These are phyloP conservation scores for Rhynchospora tenuis DNA, from an alignment of 176 grass and related monocot species.

Conservation along the genomic window DNA sequence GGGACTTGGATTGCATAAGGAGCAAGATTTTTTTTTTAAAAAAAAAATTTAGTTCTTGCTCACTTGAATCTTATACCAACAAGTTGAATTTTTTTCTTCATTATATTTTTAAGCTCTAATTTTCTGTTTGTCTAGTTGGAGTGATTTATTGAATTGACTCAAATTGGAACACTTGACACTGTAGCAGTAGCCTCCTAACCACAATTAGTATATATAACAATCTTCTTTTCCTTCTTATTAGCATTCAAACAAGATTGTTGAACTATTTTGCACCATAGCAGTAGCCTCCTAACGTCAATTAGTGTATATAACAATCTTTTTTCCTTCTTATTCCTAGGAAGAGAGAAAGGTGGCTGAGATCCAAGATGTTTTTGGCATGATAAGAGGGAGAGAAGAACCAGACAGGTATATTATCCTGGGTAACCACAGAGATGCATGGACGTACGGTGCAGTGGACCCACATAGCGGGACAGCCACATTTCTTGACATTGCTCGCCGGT, in stretches of 20 bases:
- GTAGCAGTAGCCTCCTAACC: neutral
- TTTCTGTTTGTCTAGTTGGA: neutral
- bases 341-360: slow-evolving; percentile 52
- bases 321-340: slow-evolving; percentile 54
- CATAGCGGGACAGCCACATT: slow-evolving; percentile 85
- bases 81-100: neutral
- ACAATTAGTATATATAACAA: neutral
- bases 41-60: neutral
- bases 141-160: neutral
- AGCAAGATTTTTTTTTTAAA: neutral
- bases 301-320: neutral
- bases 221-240: slow-evolving; percentile 9
- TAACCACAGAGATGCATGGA: slow-evolving; percentile 98
- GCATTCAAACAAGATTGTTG: too few species aligned
- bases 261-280: neutral
- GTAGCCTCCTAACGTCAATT: neutral
- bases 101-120: neutral
- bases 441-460: slow-evolving; percentile 93
- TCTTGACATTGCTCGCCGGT: slow-evolving; percentile 68
- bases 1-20: neutral
- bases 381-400: slow-evolving; percentile 73
- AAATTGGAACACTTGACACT: neutral
- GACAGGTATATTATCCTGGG: slow-evolving; percentile 89
- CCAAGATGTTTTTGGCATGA: slow-evolving; percentile 56
- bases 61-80: neutral